A percentile compares a stretch with the other conserved stretches of the same genome.
Evolutionary conservation across 495 filamentous ascomycete genomes (phyloP).

Genomic region (Parathielavia hyrcaniae): DNA sequence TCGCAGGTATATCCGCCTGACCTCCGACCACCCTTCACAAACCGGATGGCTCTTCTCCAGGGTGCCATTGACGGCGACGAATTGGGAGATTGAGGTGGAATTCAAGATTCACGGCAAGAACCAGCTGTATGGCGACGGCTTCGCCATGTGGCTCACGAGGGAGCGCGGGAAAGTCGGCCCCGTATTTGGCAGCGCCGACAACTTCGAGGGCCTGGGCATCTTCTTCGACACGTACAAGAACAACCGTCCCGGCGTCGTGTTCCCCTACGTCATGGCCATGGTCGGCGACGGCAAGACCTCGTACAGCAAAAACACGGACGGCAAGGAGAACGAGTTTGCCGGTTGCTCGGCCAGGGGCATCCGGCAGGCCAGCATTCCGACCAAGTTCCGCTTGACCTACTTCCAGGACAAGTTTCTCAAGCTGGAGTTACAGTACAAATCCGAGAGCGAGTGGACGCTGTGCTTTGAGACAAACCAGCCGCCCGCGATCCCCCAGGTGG

Average conservation of each 20-base stretch:
- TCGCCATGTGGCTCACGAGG: slow-evolving; percentile 98
- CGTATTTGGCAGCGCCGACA: slow-evolving; percentile 83
- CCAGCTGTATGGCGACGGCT: slow-evolving; percentile 85
- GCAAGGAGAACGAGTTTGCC: slow-evolving; percentile 84
- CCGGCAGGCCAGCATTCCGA: slow-evolving; percentile 67
- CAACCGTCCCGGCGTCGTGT: slow-evolving; percentile 88
- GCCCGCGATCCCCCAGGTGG: slow-evolving; percentile 77
- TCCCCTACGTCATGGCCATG: slow-evolving; percentile 99
- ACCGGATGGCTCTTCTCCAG: slow-evolving; percentile 89
- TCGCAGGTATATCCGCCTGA: slow-evolving; percentile 80
- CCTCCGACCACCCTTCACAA: slow-evolving; percentile 82
- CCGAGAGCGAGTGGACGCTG: slow-evolving; percentile 75
- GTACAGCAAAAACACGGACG: slow-evolving; percentile 93
- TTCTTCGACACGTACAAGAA: slow-evolving; percentile 99
- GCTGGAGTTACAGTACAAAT: slow-evolving; percentile 90
- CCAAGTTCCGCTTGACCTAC: slow-evolving; percentile 85
- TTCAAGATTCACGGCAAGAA: slow-evolving; percentile 80
- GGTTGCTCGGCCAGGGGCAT: slow-evolving; percentile 94
- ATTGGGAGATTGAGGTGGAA: slow-evolving; percentile 98
- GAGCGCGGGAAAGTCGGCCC: slow-evolving; percentile 73
- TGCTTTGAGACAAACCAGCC: slow-evolving; percentile 76
- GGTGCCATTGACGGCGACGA: slow-evolving; percentile 92
- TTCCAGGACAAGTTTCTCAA: slow-evolving; percentile 92
- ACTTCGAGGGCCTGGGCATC: slow-evolving; percentile 90
- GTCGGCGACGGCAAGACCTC: slow-evolving; percentile 79